Conservation (phyloP, 805 yeast genomes). For the Aciculoconidium aculeatum region DNA sequence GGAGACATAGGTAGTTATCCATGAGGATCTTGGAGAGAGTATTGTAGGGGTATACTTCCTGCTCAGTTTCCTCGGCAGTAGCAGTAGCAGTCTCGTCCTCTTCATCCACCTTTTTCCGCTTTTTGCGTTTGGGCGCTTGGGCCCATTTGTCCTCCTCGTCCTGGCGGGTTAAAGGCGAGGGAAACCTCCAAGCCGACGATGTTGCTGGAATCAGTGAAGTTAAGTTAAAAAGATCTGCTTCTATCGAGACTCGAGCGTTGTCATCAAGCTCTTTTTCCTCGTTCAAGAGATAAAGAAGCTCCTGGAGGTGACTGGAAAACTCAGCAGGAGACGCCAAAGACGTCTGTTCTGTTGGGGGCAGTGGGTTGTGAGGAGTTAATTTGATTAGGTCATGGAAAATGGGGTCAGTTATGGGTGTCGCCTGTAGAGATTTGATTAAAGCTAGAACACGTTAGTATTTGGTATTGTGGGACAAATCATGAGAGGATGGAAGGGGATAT, state of each 20-base stretch:
- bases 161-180: slow-evolving; percentile 1
- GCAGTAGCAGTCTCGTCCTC: slow-evolving; percentile 11
- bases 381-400: slow-evolving; percentile 27
- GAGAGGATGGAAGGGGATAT: too few species aligned
- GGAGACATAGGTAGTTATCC: slow-evolving; percentile 31
- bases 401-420: slow-evolving; percentile 18
- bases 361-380: slow-evolving; percentile 20
- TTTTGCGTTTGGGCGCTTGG: slow-evolving; percentile 4
- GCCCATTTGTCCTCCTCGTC: slow-evolving; percentile 3
- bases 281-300: slow-evolving; percentile 22
- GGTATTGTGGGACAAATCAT: too few species aligned
- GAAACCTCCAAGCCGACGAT: slow-evolving; percentile 8
- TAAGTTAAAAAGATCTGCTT: slow-evolving; percentile 19
- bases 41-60: slow-evolving; percentile 28
- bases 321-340: slow-evolving; percentile 4
- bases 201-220: slow-evolving; percentile 23
- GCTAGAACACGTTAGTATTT: too few species aligned
- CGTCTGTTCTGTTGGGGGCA: slow-evolving; percentile 3
- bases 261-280: slow-evolving; percentile 26
- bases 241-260: slow-evolving; percentile 22
- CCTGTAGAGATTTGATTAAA: slow-evolving; percentile 3
- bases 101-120: slow-evolving; percentile 10
- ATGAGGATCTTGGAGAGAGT: slow-evolving; percentile 30
- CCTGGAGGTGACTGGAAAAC: slow-evolving; percentile 28
- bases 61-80: slow-evolving; percentile 10